Conservation (phyloP, 2,329 filamentous ascomycete genomes). For the Mariannaea sp. region DNA sequence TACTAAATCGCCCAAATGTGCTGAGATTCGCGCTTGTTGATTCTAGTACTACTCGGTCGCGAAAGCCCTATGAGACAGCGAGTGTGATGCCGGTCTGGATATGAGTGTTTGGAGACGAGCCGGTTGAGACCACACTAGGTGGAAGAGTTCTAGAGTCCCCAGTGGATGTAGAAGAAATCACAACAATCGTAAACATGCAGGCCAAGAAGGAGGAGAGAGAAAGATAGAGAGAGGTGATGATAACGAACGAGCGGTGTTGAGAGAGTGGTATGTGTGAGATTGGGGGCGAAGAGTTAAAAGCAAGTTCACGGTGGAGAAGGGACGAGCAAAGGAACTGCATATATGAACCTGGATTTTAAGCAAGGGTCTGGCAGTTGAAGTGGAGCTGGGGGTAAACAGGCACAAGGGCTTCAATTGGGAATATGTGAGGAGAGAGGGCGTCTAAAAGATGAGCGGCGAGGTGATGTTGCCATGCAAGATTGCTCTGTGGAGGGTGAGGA, state of each 20-base stretch:
- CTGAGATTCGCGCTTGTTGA: conserved; percentile 15
- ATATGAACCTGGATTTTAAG: conserved; percentile 34
- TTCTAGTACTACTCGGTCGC: conserved; percentile 2
- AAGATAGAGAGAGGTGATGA: no score
- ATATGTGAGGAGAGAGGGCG: conserved; percentile 5
- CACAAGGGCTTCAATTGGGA: neutral
- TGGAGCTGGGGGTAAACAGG: conserved; percentile 26
- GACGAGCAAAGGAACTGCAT: conserved; percentile 33
- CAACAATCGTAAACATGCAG: conserved; percentile 8
- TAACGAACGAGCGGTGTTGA: conserved; percentile 23
- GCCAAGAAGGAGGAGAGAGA: neutral
- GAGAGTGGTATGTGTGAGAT: conserved; percentile 13
- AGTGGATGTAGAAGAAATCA: conserved; percentile 4
- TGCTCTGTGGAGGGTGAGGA: conserved; percentile 36
- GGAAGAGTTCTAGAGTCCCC: conserved; percentile 38
- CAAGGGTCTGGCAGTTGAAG: conserved; percentile 26
- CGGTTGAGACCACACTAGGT: conserved; percentile 12
- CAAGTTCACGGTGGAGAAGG: conserved; percentile 29
- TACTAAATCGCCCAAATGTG: conserved; percentile 5
- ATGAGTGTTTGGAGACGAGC: neutral
- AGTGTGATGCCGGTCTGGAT: neutral
- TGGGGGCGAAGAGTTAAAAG: conserved; percentile 33
- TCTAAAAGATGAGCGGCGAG: conserved; percentile 29
- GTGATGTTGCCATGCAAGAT: conserved; percentile 35
- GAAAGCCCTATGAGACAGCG: neutral